Percentiles rank a stretch among this genome's conserved stretches.
phyloP scores from a whole-genome alignment of 192 early-diverging fungal species.

The Irineochytrium annulatum region DNA sequence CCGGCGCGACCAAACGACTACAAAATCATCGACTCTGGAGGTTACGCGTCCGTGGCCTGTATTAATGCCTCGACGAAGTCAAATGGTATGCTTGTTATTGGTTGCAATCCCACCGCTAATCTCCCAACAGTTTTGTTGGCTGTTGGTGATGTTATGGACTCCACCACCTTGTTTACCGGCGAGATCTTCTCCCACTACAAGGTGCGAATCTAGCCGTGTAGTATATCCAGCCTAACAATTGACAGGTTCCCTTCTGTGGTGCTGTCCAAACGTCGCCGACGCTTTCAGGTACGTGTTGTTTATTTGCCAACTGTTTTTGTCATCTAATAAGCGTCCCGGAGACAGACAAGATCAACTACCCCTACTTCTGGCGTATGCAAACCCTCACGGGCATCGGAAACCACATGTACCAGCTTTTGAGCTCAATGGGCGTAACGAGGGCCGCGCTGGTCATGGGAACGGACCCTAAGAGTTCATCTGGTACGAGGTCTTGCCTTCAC shows the following conservation, averaged over 20 bases:
- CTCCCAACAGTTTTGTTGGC: slow-evolving; percentile 4
- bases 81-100: slow-evolving; percentile 1
- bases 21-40: slow-evolving; percentile 21
- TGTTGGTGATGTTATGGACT: slow-evolving; percentile 17
- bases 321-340: no score
- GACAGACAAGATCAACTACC: slow-evolving; percentile 24
- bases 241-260: slow-evolving; percentile 24
- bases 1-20: slow-evolving; percentile 13
- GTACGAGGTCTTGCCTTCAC: no score
- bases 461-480: no score
- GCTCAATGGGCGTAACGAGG: slow-evolving; percentile 12
- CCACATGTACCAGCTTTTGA: slow-evolving; percentile 9
- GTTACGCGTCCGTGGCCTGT: slow-evolving; percentile 19
- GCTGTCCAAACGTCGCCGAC: slow-evolving; percentile 8
- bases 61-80: slow-evolving; percentile 12
- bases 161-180: slow-evolving; percentile 9
- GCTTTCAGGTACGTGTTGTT: no score
- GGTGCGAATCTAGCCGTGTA: not conserved
- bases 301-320: no score
- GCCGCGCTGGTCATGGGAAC: slow-evolving; percentile 11
- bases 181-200: slow-evolving; percentile 2
- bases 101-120: not conserved
- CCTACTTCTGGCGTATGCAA: slow-evolving; percentile 18
- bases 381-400: slow-evolving; percentile 12
- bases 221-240: not conserved